Base-by-base conservation (phyloP, 164 flowering plant genomes). In the Nymphaea thermarum region DNA sequence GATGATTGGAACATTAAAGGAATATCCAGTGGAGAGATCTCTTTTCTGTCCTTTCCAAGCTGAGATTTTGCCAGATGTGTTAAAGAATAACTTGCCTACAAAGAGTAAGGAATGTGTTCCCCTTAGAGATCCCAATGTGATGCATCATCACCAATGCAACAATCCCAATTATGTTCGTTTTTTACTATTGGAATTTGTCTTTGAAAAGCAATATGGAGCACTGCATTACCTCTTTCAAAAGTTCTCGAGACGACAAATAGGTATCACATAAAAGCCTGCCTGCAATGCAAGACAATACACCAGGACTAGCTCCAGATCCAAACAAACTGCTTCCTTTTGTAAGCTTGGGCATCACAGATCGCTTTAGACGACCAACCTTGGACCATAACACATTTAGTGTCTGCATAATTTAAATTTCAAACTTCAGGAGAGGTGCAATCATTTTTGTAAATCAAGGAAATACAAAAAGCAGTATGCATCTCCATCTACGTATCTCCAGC, bases 201-300 rank as follows among this genome's bases (percentile, higher is more conserved):
- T 47, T 47, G 55, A 12, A 12, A 10, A 45, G 11, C 7, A 47
- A 47, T 47, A 12, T 12, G 12, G 2, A 47, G 55, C 55, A 6
- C 3, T 3, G 16, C 42, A 61, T 6, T 78, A 95, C 99, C 97
- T 95, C 98, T 81, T 85, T 95, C 66, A 95, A 75, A 63, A 95
- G 80, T 76, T 92, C 99, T 66, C 99, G 89, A 42, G 99, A 86
- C 74, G 86, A 85, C 78, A 92, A 70, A 77, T 72, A 87, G 43
- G 99, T 95, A 81, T 95, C 99, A 83, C 99, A 95, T 69, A 95
- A 78, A 68, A 95, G 90, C 60, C 99, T 86, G 51, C 99, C 99
- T 66, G 99, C 85, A 79, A 95, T 86, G 77, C 98, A 95, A 61
- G 96, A 83, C 90, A 95, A 82, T 77, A 95, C 81, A 75, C 99